Evolutionary conservation across 352 stramenopile genomes (phyloP).

Genomic region (Blastocystis sp.): DNA sequence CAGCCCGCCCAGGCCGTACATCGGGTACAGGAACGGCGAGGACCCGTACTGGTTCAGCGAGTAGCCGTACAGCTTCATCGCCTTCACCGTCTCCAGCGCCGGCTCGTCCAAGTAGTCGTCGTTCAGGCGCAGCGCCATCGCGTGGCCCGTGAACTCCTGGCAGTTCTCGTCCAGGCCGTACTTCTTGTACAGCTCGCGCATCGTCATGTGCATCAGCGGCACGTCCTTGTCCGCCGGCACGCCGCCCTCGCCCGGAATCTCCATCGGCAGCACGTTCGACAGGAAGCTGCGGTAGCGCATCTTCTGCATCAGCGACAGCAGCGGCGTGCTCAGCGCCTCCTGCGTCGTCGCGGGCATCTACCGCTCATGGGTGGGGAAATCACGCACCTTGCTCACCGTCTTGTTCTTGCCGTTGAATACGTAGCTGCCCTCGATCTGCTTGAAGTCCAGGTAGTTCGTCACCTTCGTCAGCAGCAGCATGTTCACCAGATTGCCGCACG

Average conservation of each 20-base stretch:
- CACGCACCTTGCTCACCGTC: conserved; percentile 48
- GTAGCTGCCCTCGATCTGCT: conserved; percentile 95
- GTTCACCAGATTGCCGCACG: conserved; percentile 97
- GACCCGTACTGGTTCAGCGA: conserved; percentile 86
- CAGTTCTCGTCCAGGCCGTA: conserved; percentile 95
- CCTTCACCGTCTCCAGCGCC: conserved; percentile 89
- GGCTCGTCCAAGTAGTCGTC: conserved; percentile 81
- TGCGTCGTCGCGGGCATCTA: conserved; percentile 94
- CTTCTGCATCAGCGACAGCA: conserved; percentile 99
- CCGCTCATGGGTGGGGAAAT: conserved; percentile 72
- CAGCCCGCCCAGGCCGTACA: conserved; percentile 94
- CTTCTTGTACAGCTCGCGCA: conserved; percentile 94
- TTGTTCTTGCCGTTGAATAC: conserved; percentile 93
- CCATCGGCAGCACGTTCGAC: conserved; percentile 83
- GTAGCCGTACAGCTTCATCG: conserved; percentile 96
- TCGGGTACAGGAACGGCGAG: conserved; percentile 97
- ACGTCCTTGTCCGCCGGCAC: conserved; percentile 69
- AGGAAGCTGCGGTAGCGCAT: conserved; percentile 96
- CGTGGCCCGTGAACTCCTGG: conserved; percentile 97
- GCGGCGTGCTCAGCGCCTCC: conserved; percentile 89
- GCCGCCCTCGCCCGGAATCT: conserved; percentile 71
- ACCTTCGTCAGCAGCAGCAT: conserved; percentile 96
- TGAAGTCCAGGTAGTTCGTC: conserved; percentile 97
- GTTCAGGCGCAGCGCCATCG: conserved; percentile 88
- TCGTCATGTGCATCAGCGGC: conserved; percentile 87